Evolutionary conservation across 345 rosid genomes (phyloP), one percentile per base, ranked within the genome.

Genomic region (Syzygium jambos): DNA sequence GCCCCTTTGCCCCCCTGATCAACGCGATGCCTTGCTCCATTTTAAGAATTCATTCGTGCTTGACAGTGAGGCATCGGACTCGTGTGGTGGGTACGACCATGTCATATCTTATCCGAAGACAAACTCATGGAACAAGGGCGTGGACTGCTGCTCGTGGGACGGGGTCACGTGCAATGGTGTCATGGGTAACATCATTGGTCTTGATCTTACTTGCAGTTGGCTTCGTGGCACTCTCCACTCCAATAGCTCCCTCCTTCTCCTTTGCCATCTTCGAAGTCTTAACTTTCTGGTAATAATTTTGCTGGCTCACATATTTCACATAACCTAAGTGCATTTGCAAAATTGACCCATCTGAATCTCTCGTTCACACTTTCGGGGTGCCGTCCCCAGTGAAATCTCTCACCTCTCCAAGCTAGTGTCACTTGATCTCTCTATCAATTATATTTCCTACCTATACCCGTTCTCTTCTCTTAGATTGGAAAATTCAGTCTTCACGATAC

Each of bases 371-470:
- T 82, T 82, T 82, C 2, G 0, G 52, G 19, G 30, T 82, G 7
- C 10, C 2, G 0, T 82, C 9, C 6, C 85, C 6, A 17, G 1
- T 15, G 30, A 43, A 22, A 25, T 51, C 85, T 25, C 55, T 51
- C 22, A 0, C 55, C 27, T 82, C 21, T 82, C 54, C 9, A 51
- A 82, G 34, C 6, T 51, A 34, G 85, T 82, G 16, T 49, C 34
- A 2, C 85, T 82, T 29, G 55, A 82, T 82, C 85, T 82, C 55
- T 82, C 85, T 9, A 0, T 0, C 5, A 82, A 46, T 5, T 9
- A 23, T 56, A 0, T 56, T 56, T 11, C 1, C 7, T 1, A 2
- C 7, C 1, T 3, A 25, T 4, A 23, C 27, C 25, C 6, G 1
- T 10, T 1, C 29, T 57, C 29, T 25, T 6, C 2, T 51, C 85